Evolutionary conservation across 306 rosid species (phyloP).

Genomic region (Elaeagnus macrophylla): DNA sequence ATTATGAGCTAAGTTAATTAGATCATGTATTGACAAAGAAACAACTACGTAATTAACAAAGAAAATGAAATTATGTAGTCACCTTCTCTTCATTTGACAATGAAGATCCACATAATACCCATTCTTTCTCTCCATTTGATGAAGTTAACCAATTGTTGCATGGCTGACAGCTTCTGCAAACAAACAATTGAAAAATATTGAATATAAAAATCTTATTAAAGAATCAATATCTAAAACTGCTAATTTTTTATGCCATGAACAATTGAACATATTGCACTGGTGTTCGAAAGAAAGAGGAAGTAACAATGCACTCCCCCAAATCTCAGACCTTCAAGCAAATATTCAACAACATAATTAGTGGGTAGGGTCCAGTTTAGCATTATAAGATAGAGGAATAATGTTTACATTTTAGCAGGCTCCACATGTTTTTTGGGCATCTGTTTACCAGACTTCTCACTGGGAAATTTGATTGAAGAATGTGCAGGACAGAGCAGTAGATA

Average conservation of each 20-base stretch:
- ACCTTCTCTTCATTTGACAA: conserved; percentile 80
- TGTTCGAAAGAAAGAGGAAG: neutral
- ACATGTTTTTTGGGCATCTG: conserved; percentile 18
- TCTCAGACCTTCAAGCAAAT: neutral
- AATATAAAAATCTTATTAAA: conserved; percentile 3
- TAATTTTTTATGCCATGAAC: neutral
- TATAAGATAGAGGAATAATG: neutral
- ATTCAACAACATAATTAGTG: no score
- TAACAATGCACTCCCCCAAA: neutral
- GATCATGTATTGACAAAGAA: neutral
- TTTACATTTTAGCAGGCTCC: conserved; percentile 22
- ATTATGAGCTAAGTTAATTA: no score
- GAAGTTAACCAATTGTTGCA: conserved; percentile 23
- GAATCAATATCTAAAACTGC: neutral
- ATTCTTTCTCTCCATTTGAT: conserved; percentile 17
- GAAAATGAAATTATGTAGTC: conserved; percentile 1
- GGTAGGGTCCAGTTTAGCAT: neutral
- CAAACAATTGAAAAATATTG: conserved; percentile 17
- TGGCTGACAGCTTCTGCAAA: conserved; percentile 34
- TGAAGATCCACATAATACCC: conserved; percentile 83
- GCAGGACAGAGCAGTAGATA: conserved; percentile 75
- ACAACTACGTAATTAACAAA: conserved; percentile 6
- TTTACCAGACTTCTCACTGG: conserved; percentile 48
- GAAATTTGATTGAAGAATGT: conserved; percentile 56
- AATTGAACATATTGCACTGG: neutral